Base-by-base conservation (phyloP, 768 basidiomycete genomes). In the Chlorophyllum brunneum region DNA sequence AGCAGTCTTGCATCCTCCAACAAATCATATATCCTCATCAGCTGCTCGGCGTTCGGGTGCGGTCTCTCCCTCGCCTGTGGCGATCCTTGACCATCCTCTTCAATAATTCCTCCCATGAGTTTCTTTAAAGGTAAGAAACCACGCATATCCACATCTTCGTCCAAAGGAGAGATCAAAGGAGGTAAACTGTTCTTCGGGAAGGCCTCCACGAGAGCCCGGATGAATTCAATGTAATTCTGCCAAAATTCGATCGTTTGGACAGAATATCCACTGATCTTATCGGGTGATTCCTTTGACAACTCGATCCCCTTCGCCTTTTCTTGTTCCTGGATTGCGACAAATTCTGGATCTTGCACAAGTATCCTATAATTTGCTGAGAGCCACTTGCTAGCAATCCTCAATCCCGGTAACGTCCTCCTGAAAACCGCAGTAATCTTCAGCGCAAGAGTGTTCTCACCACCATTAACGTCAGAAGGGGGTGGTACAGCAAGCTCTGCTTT, bases 41-140 rank as follows among this genome's bases (percentile, higher is more conserved):
- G 70, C 59, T 95, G 90, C 72, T 95, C 93, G 54, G 90, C 94
- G 59, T 99, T 98, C 6, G 97, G 97, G 70, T 98, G 80, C 30
- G 74, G 76, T 56, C 78, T 70, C 59, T 66, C 72, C 54, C 57
- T 58, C 39, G 64, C 61, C 54, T 70, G 59, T 15, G 48, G 55
- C 2, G 47, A 61, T 9, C 57, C 61, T 23, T 55, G 61, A 23
- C 57, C 59, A 36, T 59, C 58, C 23, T 54, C 57, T 5, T 52
- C 62, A 51, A 59, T 56, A 10, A 63, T 63, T 41, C 70, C 75
- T 6, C 69, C 67, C 70, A 88, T 77, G 41, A 82, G 69, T 36
- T 80, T 77, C 48, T 81, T 81, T 43, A 98, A 70, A 9, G 97
- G 97, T 27, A 86, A 68, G 64, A 95, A 98, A 0, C 95, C 95